Conservation (phyloP, 176 grass and related monocot genomes). For the Oryza glaberrima region DNA sequence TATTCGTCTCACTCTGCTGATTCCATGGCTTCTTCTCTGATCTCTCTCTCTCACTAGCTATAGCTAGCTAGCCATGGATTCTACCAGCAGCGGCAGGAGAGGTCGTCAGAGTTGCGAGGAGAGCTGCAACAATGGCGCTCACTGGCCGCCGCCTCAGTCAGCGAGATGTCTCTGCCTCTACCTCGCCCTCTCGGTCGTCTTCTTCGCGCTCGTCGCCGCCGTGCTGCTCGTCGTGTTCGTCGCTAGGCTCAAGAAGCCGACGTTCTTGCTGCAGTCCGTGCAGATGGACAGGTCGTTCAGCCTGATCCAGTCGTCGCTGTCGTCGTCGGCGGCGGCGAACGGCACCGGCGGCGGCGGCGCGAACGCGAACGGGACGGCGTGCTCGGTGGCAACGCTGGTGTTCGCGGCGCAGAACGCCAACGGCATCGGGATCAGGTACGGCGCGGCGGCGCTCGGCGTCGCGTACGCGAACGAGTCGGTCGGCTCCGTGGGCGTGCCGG, state of each 20-base stretch:
- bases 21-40: conserved; percentile 36
- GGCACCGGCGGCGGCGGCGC: conserved; percentile 8
- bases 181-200: conserved; percentile 48
- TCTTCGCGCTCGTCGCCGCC: conserved; percentile 43
- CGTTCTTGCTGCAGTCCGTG: conserved; percentile 68
- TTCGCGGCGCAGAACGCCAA: conserved; percentile 76
- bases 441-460: conserved; percentile 60
- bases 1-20: conserved; percentile 30
- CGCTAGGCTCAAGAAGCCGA: conserved; percentile 71
- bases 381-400: conserved; percentile 63
- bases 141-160: conserved; percentile 29
- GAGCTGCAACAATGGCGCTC: conserved; percentile 30
- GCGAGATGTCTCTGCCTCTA: conserved; percentile 52
- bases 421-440: conserved; percentile 76
- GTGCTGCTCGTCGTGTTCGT: conserved; percentile 59
- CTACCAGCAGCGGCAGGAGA: background rate
- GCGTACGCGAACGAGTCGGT: conserved; percentile 60
- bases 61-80: conserved; percentile 38
- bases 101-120: conserved; percentile 20
- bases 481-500: conserved; percentile 68
- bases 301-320: conserved; percentile 31
- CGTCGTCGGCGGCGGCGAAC: conserved; percentile 19
- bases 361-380: conserved; percentile 38
- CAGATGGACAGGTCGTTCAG: conserved; percentile 64
- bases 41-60: conserved; percentile 10